phyloP scores from a whole-genome alignment of 441 rosid species.

The Heliophila coronopifolia region DNA sequence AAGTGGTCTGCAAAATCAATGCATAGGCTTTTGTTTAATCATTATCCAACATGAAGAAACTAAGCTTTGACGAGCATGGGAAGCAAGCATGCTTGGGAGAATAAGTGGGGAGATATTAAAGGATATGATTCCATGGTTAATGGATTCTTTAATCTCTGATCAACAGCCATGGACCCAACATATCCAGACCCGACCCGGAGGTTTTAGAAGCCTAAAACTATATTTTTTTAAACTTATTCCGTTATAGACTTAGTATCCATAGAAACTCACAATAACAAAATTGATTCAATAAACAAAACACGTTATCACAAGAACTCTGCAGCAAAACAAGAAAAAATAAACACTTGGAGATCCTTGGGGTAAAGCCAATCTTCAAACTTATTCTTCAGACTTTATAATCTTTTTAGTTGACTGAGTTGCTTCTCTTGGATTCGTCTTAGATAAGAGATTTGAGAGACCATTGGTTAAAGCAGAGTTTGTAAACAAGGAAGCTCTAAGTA shows the following conservation, averaged over 20 bases:
- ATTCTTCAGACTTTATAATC: too few relatives aligned
- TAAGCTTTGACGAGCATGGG: conserved; percentile 79
- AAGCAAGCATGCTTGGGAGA: conserved; percentile 74
- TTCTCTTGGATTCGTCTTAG: not conserved
- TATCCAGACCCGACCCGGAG: too few relatives aligned
- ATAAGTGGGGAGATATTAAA: conserved; percentile 59
- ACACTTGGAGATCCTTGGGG: too few relatives aligned
- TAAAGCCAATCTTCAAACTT: too few relatives aligned
- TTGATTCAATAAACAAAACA: too few relatives aligned
- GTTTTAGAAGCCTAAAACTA: too few relatives aligned
- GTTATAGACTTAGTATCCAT: too few relatives aligned
- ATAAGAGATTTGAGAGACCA: not conserved
- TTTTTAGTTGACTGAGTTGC: not conserved
- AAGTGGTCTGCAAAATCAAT: conserved; percentile 49
- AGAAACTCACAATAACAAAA: too few relatives aligned
- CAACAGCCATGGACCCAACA: too few relatives aligned
- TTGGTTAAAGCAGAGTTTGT: not conserved
- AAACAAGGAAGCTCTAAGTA: not conserved
- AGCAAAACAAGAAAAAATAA: too few relatives aligned
- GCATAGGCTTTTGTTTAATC: conserved; percentile 63
- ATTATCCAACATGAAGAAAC: conserved; percentile 63
- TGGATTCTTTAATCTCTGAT: conserved; percentile 48
- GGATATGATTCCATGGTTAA: conserved; percentile 80
- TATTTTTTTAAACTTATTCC: too few relatives aligned
- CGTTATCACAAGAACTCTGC: too few relatives aligned